These are phyloP conservation scores for Globisporangium iwayamae DNA, from an alignment of 352 stramenopile species.

Conservation along the genomic window DNA sequence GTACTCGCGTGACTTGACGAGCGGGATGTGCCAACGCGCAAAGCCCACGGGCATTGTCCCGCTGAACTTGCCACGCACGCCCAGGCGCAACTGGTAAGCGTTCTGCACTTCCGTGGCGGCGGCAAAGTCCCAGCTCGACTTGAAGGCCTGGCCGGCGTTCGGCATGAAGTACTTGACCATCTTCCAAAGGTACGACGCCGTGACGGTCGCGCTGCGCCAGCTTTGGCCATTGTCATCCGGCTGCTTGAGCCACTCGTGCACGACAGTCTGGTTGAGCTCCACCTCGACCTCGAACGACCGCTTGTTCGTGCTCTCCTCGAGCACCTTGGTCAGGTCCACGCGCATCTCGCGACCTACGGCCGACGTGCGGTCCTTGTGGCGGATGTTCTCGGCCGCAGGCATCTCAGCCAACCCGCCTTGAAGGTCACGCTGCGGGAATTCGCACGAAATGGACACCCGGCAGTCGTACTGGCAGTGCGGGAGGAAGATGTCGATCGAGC, in stretches of 20 bases:
- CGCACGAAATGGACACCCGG: slow-evolving; percentile 79
- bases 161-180: slow-evolving; percentile 87
- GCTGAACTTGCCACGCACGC: slow-evolving; percentile 79
- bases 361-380: slow-evolving; percentile 75
- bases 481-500: slow-evolving; percentile 85
- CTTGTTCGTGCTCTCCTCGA: slow-evolving; percentile 72
- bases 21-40: slow-evolving; percentile 84
- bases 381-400: slow-evolving; percentile 65
- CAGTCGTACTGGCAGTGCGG: slow-evolving; percentile 84
- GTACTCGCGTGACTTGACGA: slow-evolving; percentile 84
- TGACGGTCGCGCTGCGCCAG: slow-evolving; percentile 65
- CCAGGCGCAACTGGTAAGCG: slow-evolving; percentile 68
- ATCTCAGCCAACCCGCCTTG: slow-evolving; percentile 56
- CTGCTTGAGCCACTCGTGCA: slow-evolving; percentile 77
- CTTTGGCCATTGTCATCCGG: slow-evolving; percentile 69
- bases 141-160: slow-evolving; percentile 73
- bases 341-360: slow-evolving; percentile 73
- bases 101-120: slow-evolving; percentile 76
- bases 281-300: slow-evolving; percentile 76
- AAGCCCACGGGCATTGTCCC: slow-evolving; percentile 91
- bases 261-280: slow-evolving; percentile 58
- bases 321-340: slow-evolving; percentile 81
- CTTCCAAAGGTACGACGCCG: slow-evolving; percentile 68
- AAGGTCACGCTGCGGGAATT: slow-evolving; percentile 61
- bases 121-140: slow-evolving; percentile 69